A percentile compares a stretch with the other conserved stretches of the same genome.
Evolutionary conservation across 2,329 filamentous ascomycete genomes (phyloP).

Genomic region (Pestalotiopsis sp.): DNA sequence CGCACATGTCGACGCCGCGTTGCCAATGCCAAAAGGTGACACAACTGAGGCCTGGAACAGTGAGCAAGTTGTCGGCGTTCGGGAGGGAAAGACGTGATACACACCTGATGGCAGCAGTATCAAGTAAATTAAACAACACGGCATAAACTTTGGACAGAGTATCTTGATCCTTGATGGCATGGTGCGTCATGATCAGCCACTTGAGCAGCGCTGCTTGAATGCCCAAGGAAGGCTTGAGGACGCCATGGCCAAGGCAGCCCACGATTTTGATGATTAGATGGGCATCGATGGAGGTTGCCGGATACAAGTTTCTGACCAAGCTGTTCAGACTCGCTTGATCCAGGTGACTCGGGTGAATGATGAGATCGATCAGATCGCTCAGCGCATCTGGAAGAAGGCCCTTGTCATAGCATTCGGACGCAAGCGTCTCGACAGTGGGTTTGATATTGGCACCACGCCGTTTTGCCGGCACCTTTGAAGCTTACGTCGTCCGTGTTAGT

Average conservation of each 20-base stretch:
- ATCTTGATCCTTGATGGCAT: slow-evolving; percentile 63
- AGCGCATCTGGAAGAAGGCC: slow-evolving; percentile 66
- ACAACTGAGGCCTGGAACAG: slow-evolving; percentile 55
- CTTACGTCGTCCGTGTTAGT: slow-evolving; percentile 32
- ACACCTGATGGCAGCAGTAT: slow-evolving; percentile 74
- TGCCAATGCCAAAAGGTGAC: slow-evolving; percentile 76
- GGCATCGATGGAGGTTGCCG: slow-evolving; percentile 61
- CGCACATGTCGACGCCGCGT: slow-evolving; percentile 81
- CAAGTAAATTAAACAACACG: slow-evolving; percentile 77
- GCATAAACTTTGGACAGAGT: slow-evolving; percentile 70
- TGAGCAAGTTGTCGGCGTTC: slow-evolving; percentile 21
- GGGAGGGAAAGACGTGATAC: slow-evolving; percentile 6
- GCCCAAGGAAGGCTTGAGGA: slow-evolving; percentile 69
- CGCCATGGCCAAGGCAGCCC: slow-evolving; percentile 74
- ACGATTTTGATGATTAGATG: slow-evolving; percentile 66
- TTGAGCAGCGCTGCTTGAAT: slow-evolving; percentile 71
- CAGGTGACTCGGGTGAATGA: slow-evolving; percentile 66
- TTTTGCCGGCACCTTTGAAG: slow-evolving; percentile 63
- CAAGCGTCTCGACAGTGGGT: slow-evolving; percentile 62
- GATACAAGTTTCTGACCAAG: slow-evolving; percentile 75
- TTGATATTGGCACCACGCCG: slow-evolving; percentile 64
- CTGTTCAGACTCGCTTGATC: slow-evolving; percentile 73
- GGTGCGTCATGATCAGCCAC: slow-evolving; percentile 78
- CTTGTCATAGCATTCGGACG: slow-evolving; percentile 63
- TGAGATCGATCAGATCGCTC: slow-evolving; percentile 62